Percentiles rank a stretch among this genome's conserved stretches.
These are phyloP conservation scores for Nannizziopsis arthrosporioides DNA, from an alignment of 2,329 filamentous ascomycete genomes.

Conservation along the genomic window DNA sequence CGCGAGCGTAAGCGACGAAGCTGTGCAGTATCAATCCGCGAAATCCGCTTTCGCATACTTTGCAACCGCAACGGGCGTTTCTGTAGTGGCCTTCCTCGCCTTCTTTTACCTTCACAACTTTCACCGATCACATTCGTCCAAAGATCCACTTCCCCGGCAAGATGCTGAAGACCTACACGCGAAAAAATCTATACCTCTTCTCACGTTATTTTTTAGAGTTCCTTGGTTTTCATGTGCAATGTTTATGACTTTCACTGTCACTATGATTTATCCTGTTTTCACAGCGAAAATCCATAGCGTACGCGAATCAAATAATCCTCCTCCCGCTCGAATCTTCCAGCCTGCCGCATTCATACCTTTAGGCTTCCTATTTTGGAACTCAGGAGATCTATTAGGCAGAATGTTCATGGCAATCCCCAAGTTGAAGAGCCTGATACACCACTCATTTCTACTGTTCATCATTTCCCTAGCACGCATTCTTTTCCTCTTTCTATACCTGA, in stretches of 20 bases:
- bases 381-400: constrained; percentile 71
- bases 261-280: constrained; percentile 94
- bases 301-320: constrained; percentile 33
- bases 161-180: constrained; percentile 25
- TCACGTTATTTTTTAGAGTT: constrained; percentile 61
- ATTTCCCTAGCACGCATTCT: constrained; percentile 52
- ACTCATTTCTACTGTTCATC: constrained; percentile 56
- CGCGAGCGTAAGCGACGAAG: constrained; percentile 24
- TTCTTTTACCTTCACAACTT: constrained; percentile 62
- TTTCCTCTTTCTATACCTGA: constrained; percentile 73
- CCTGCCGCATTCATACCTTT: constrained; percentile 76
- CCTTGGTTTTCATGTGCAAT: constrained; percentile 66
- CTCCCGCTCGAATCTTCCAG: constrained; percentile 47
- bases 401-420: constrained; percentile 51
- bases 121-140: constrained; percentile 20
- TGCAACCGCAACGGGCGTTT: constrained; percentile 70
- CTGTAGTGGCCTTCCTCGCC: constrained; percentile 54
- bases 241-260: constrained; percentile 67
- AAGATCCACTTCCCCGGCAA: constrained; percentile 33
- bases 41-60: constrained; percentile 84
- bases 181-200: constrained; percentile 47
- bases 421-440: constrained; percentile 44
- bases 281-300: constrained; percentile 56
- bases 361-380: constrained; percentile 86
- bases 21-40: constrained; percentile 39